These are phyloP conservation scores for Chalciporus sphaerocephalus DNA, from an alignment of 768 basidiomycete genomes.

Conservation along the genomic window DNA sequence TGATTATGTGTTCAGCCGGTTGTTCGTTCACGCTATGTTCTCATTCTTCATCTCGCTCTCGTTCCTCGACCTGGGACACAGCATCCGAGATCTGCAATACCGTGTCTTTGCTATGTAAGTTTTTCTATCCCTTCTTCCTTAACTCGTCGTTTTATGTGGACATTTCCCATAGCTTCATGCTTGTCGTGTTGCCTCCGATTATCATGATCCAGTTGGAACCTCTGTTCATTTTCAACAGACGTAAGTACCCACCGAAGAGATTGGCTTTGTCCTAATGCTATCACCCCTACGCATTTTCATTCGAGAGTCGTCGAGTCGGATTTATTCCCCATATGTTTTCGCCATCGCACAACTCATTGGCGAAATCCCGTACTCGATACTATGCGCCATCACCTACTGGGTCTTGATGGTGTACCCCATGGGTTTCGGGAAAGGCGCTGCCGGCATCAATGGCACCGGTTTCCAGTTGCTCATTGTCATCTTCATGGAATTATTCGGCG, in stretches of 20 bases:
- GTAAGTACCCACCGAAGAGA: slow-evolving; percentile 26
- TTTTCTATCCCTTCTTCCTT: not conserved
- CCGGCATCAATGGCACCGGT: slow-evolving; percentile 61
- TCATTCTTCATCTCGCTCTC: slow-evolving; percentile 72
- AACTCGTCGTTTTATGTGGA: not conserved
- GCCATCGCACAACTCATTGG: slow-evolving; percentile 77
- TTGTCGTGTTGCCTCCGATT: slow-evolving; percentile 63
- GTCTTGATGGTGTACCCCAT: slow-evolving; percentile 68
- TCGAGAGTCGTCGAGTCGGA: slow-evolving; percentile 72
- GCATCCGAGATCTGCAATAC: slow-evolving; percentile 68
- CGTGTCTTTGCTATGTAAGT: slow-evolving; percentile 74
- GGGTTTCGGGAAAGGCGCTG: slow-evolving; percentile 58
- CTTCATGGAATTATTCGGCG: slow-evolving; percentile 68
- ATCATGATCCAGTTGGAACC: slow-evolving; percentile 72
- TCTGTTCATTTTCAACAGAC: slow-evolving; percentile 71
- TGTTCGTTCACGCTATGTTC: slow-evolving; percentile 71
- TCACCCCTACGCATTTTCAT: slow-evolving; percentile 35
- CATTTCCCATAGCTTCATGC: slow-evolving; percentile 51
- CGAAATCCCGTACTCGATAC: slow-evolving; percentile 71
- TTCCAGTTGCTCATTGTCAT: slow-evolving; percentile 69
- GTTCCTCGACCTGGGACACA: slow-evolving; percentile 69
- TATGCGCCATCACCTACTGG: slow-evolving; percentile 76
- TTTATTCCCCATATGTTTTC: slow-evolving; percentile 84
- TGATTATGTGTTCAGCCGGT: slow-evolving; percentile 78
- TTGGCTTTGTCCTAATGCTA: not conserved